phyloP scores from a whole-genome alignment of 305 asterid genomes.

The Euphrasia arctica region DNA sequence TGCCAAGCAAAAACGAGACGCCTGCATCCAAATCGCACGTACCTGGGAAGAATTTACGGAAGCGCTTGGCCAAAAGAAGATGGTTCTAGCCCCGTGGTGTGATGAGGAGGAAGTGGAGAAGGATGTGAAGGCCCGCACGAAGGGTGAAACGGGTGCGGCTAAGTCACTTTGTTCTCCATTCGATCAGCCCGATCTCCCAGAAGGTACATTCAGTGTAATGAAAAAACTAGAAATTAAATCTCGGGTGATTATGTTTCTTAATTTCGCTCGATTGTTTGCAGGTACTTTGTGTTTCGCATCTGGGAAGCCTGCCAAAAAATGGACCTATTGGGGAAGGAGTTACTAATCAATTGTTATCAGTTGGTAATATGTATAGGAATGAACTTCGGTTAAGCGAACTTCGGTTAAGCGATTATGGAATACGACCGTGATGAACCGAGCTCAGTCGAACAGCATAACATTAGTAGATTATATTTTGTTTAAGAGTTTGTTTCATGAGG shows the following conservation, averaged over 20 bases:
- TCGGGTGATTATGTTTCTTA: not conserved
- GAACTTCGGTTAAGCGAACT: not conserved
- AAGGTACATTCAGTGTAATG: constrained; percentile 33
- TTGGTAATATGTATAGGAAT: not conserved
- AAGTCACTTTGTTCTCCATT: constrained; percentile 12
- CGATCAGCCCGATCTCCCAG: constrained; percentile 1
- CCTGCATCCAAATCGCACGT: constrained; percentile 48
- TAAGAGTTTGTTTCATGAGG: constrained; percentile 9
- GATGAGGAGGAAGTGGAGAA: constrained; percentile 94
- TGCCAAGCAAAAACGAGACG: constrained; percentile 68
- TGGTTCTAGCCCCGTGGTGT: constrained; percentile 84
- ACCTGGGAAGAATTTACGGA: constrained; percentile 64
- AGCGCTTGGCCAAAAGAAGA: constrained; percentile 63
- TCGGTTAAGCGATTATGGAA: not conserved
- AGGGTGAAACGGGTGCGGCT: constrained; percentile 87
- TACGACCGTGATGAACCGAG: no score
- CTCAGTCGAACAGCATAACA: no score
- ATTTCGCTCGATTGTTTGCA: constrained; percentile 25
- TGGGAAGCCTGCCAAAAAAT: constrained; percentile 87
- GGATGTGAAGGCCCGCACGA: constrained; percentile 79
- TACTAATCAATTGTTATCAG: constrained; percentile 36
- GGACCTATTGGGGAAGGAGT: constrained; percentile 99
- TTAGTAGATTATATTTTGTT: not conserved
- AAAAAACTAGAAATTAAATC: not conserved
- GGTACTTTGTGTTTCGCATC: constrained; percentile 96